These are phyloP conservation scores for Toxoplasma gondii DNA, from an alignment of 169 alveolate genomes.

Conservation along the genomic window DNA sequence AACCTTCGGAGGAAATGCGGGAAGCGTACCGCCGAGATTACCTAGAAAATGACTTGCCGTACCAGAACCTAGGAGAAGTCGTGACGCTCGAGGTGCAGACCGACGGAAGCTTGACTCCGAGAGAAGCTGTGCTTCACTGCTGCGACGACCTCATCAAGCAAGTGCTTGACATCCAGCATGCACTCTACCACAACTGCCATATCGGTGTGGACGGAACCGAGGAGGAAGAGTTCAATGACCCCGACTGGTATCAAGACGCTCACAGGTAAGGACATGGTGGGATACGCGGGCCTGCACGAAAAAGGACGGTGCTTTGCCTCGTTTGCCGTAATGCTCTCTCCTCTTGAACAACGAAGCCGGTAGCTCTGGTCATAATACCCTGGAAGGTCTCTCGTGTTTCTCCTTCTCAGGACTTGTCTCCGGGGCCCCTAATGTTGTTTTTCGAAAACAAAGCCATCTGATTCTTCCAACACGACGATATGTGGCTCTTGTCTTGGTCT, in stretches of 20 bases:
- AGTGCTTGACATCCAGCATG: constrained; percentile 77
- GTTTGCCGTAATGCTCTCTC: too few species aligned
- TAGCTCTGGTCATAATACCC: too few species aligned
- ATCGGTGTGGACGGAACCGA: constrained; percentile 76
- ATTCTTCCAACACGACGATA: too few species aligned
- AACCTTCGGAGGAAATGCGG: background rate
- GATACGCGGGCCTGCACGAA: too few species aligned
- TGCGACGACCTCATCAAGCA: constrained; percentile 77
- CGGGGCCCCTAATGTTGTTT: too few species aligned
- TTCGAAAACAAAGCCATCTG: too few species aligned
- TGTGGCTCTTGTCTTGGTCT: too few species aligned
- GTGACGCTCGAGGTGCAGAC: constrained; percentile 86
- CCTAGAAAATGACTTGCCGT: constrained; percentile 36
- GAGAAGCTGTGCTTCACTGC: constrained; percentile 81
- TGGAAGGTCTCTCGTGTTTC: too few species aligned
- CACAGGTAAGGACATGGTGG: constrained; percentile 42
- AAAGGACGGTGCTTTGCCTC: too few species aligned
- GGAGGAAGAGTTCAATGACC: constrained; percentile 79
- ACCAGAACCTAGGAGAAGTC: constrained; percentile 79
- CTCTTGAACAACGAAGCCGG: too few species aligned
- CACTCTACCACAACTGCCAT: constrained; percentile 75
- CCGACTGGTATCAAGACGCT: constrained; percentile 79
- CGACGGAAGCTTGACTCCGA: constrained; percentile 86
- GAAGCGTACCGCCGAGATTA: background rate
- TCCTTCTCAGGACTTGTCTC: too few species aligned